Base-by-base conservation (phyloP, 2,329 filamentous ascomycete species). In the Kalmusia sp. region DNA sequence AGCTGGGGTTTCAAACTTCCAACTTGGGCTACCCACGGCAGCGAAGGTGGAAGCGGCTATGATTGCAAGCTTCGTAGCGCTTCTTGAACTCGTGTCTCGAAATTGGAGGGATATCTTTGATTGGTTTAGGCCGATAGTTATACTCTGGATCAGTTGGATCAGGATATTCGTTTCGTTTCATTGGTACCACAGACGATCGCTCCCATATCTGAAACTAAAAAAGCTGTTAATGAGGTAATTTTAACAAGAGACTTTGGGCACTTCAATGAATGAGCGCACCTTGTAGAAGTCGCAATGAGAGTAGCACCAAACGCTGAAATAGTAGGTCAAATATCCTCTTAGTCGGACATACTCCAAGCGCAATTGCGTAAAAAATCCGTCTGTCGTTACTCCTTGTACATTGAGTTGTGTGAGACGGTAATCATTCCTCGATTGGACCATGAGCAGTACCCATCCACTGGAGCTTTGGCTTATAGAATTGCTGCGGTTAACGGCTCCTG, bases 21-120 rank as follows among this genome's bases (percentile, higher is more conserved):
- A 38, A 50, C 7, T 33, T 8, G 39, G 24, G 47, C 11, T 9
- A 34, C 30, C 27, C 43, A 33, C n/a, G 24, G 24, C 21, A 40
- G 40, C 12, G 40, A n/a, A 31, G 14, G 14, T 35, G 25, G 24
- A 48, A 40, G 15, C 33, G 3, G 6, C 12, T 17, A 17, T 38
- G 3, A 14, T 5, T 8, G 17, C 35, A 22, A 22, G 5, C 35
- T 11, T 38, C 19, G 12, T 40, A 22, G 12, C 37, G 37, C n/a
- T 31, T 54, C 6, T 49, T 21, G 38, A 58, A 58, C 25, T 58
- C 51, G 28, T 58, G 51, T 21, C 4, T 4, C 12, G 6, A 43
- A 11, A 58, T 49, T 6, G 43, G 54, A 2, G 55, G 55, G 2
- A 58, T 54, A 9, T 25, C 14, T 3, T 3, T 2, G 12, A 52